phyloP scores from a whole-genome alignment of 495 filamentous ascomycete genomes.

The Trichoderma parareesei region DNA sequence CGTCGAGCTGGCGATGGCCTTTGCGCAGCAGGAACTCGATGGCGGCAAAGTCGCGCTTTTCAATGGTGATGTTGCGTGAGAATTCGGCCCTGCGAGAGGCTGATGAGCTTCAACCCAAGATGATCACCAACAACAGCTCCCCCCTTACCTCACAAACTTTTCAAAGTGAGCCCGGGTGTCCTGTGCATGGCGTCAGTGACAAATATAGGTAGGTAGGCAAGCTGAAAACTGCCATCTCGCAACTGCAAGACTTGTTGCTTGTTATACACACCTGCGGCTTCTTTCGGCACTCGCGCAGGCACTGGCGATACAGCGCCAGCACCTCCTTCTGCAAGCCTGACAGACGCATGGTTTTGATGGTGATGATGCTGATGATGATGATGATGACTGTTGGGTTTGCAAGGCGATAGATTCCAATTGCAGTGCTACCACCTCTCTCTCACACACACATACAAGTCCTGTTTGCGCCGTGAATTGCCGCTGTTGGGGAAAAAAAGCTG shows the following conservation, averaged over 20 bases:
- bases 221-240: too few species aligned
- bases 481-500: background rate
- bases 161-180: conserved; percentile 34
- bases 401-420: too few species aligned
- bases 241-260: too few species aligned
- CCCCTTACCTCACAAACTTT: conserved; percentile 29
- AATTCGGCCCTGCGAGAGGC: conserved; percentile 48
- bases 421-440: too few species aligned
- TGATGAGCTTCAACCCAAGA: conserved; percentile 6
- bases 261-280: conserved; percentile 57
- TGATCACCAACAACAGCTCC: background rate
- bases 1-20: conserved; percentile 76
- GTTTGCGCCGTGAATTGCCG: conserved; percentile 12
- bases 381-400: too few species aligned
- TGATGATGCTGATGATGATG: too few species aligned
- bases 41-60: conserved; percentile 81
- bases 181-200: conserved; percentile 15
- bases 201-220: too few species aligned
- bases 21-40: conserved; percentile 85
- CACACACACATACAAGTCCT: too few species aligned
- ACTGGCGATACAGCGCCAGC: conserved; percentile 75
- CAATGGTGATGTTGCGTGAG: conserved; percentile 54
- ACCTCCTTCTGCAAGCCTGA: conserved; percentile 93
- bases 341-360: conserved; percentile 52
- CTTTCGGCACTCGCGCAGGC: conserved; percentile 67